Percentiles rank a stretch among this genome's conserved stretches.
Evolutionary conservation across 352 stramenopile genomes (phyloP).

Genomic region (Pythium volutum): DNA sequence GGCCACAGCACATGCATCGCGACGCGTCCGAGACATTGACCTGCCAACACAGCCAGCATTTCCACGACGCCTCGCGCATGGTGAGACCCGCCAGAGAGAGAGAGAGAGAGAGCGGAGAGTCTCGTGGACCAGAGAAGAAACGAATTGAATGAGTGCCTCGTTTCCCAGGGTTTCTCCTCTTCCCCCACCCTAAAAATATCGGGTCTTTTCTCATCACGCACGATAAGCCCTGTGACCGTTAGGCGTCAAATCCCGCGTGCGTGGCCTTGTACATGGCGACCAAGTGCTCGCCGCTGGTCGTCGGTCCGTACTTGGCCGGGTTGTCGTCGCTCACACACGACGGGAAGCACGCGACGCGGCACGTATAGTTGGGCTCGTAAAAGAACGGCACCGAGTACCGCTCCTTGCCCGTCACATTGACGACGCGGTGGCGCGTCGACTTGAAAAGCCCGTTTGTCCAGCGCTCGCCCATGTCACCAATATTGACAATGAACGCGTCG

Average conservation of each 20-base stretch:
- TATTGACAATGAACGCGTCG: slow-evolving; percentile 68
- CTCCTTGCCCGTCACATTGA: slow-evolving; percentile 54
- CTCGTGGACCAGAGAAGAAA: too few species aligned
- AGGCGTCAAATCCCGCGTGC: slow-evolving; percentile 46
- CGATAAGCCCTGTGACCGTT: neutral
- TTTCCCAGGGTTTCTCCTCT: too few species aligned
- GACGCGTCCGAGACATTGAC: slow-evolving; percentile 22
- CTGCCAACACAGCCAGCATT: slow-evolving; percentile 46
- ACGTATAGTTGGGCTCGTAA: slow-evolving; percentile 74
- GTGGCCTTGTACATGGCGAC: slow-evolving; percentile 76
- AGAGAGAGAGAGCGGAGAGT: too few species aligned
- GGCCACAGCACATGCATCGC: slow-evolving; percentile 28
- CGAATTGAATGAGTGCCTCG: too few species aligned
- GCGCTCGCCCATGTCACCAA: slow-evolving; percentile 72
- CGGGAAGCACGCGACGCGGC: slow-evolving; percentile 54
- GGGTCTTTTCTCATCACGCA: neutral
- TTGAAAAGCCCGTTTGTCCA: slow-evolving; percentile 71
- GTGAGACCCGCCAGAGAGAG: neutral
- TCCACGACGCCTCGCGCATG: slow-evolving; percentile 18
- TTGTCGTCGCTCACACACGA: slow-evolving; percentile 49
- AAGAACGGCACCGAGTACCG: slow-evolving; percentile 82
- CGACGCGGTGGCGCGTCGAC: slow-evolving; percentile 63
- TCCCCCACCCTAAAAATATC: neutral
- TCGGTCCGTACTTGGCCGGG: slow-evolving; percentile 54
- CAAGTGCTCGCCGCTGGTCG: slow-evolving; percentile 74